These are phyloP conservation scores for Acanthamoeba healyi DNA, from an alignment of 208 protist species.

Conservation along the genomic window DNA sequence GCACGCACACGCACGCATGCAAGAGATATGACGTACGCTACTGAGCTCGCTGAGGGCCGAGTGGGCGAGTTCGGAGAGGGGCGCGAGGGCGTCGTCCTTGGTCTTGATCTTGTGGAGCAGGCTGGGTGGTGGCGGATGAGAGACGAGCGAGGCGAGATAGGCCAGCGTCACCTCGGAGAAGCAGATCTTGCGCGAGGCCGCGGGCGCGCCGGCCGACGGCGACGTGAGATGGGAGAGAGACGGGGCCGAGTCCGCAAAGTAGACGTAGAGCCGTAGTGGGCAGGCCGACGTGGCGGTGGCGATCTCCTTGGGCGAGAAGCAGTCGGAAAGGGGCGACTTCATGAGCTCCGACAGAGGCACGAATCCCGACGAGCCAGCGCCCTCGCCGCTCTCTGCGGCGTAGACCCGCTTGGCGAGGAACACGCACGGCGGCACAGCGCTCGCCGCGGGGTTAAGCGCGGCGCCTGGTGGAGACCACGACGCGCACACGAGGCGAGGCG, in stretches of 20 bases:
- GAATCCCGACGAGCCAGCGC: background rate
- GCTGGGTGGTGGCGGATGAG: background rate
- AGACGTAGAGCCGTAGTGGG: constrained; percentile 33
- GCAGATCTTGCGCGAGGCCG: constrained; percentile 50
- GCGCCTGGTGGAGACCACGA: background rate
- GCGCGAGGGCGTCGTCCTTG: constrained; percentile 4
- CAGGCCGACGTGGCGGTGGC: background rate
- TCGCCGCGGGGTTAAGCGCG: background rate
- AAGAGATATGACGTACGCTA: background rate
- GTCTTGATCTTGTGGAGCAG: constrained; percentile 4
- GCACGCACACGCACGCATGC: background rate
- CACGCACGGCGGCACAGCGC: background rate
- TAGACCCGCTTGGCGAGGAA: constrained; percentile 27
- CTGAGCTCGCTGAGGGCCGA: constrained; percentile 3
- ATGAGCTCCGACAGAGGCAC: constrained; percentile 31
- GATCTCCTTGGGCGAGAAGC: constrained; percentile 46
- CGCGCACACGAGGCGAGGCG: no score
- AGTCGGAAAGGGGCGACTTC: constrained; percentile 5
- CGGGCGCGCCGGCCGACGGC: background rate
- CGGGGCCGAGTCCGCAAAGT: constrained; percentile 23
- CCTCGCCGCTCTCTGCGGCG: background rate
- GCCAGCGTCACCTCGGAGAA: constrained; percentile 11
- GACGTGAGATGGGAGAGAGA: background rate
- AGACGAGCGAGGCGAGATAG: background rate
- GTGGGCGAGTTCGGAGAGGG: constrained; percentile 13